Conservation (phyloP, 208 protist genomes). For the Acanthamoeba healyi region DNA sequence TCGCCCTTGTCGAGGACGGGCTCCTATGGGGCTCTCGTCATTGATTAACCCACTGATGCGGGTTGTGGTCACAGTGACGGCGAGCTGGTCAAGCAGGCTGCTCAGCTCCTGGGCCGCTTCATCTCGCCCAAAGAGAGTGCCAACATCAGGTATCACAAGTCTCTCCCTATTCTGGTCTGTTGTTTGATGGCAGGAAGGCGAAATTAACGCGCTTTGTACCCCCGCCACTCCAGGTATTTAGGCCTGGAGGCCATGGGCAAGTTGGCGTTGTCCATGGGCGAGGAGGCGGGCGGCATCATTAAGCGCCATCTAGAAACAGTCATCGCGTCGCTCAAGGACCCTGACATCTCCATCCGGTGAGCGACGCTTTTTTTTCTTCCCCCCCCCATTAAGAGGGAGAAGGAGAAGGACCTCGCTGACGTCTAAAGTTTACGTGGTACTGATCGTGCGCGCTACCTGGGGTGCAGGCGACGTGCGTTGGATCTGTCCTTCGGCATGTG, state of each 20-base stretch:
- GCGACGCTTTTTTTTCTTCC: not conserved
- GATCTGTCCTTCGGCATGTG: slow-evolving; percentile 98
- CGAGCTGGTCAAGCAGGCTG: slow-evolving; percentile 91
- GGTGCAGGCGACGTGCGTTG: slow-evolving; percentile 93
- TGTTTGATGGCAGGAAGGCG: slow-evolving; percentile 57
- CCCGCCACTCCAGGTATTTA: slow-evolving; percentile 79
- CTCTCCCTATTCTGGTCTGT: not conserved
- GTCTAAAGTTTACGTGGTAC: too few species aligned
- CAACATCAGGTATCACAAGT: not conserved
- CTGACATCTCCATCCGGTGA: slow-evolving; percentile 97
- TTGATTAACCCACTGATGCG: too few species aligned
- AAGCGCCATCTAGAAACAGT: slow-evolving; percentile 76
- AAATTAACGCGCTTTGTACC: too few species aligned
- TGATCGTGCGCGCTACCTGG: too few species aligned
- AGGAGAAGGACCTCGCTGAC: too few species aligned
- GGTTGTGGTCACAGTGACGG: too few species aligned
- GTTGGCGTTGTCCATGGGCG: slow-evolving; percentile 84
- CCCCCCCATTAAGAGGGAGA: too few species aligned
- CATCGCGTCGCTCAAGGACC: slow-evolving; percentile 94
- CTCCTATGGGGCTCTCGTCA: too few species aligned
- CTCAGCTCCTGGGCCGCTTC: slow-evolving; percentile 93
- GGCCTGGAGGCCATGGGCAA: slow-evolving; percentile 88
- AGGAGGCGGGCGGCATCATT: slow-evolving; percentile 69
- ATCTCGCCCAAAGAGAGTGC: slow-evolving; percentile 91
- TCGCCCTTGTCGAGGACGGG: too few species aligned